Base-by-base conservation (phyloP, 169 alveolate species). In the Babesia bovis region DNA sequence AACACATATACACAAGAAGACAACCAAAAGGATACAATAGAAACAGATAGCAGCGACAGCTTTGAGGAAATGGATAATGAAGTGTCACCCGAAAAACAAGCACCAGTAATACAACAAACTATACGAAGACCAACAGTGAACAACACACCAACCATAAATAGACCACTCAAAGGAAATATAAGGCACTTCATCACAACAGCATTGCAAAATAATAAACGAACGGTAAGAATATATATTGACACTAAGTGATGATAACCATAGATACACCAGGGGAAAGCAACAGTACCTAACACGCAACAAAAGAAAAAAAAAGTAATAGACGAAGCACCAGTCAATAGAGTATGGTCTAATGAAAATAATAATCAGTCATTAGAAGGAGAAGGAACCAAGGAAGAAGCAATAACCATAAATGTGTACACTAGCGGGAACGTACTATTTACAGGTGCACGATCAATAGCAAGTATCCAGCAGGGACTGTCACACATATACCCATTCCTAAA, bases 341-440 rank as follows among this genome's bases (percentile, higher is more conserved):
- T 63, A 0, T 63, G 73, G 73, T 36, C 21, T 17, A 6, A n/a
- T 60, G 13, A 28, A 0, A 30, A 3, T 0, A 47, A 32, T 5
- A 21, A 3, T 17, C 13, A 17, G 4, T 21, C 7, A 3, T 30
- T 42, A 2, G 74, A 66, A n/a, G 0, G 1, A 0, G 52, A 17
- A 1, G 7, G n/a, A 0, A 7, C 63, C 35, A 84, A 84, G 82
- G 89, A 77, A 19, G 93, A 88, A 36, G 69, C 75, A 15, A 90
- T 88, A 21, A 74, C 93, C 3, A 84, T 85, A 7, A 84, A 78
- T 40, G 88, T 88, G 36, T 88, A 65, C 50, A 75, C 90, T 32
- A 82, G 85, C 12, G 93, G 93, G 2, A 88, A 88, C 82, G 79
- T 88, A 47, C 83, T 90, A 52, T 57, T 88, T 50, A 88, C 93